Conservation (phyloP, 768 basidiomycete species). For the Daedaleopsis nitida region DNA sequence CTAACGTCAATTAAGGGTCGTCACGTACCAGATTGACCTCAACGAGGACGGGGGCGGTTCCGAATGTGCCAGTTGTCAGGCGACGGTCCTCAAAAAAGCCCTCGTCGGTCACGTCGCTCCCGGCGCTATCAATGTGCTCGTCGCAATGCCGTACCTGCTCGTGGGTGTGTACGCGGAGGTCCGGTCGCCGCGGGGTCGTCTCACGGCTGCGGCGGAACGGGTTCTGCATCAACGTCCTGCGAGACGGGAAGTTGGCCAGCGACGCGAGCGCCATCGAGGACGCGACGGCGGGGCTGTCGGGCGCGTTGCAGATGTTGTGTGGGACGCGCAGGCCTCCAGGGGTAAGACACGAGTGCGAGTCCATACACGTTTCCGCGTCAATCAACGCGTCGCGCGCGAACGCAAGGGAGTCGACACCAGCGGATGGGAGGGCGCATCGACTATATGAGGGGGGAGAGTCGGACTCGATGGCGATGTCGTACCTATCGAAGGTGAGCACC, state of each 20-base stretch:
- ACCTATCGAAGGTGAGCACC: slow-evolving; percentile 30
- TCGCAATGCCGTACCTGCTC: slow-evolving; percentile 2
- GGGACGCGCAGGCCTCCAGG: slow-evolving; percentile 13
- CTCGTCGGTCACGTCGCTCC: slow-evolving; percentile 24
- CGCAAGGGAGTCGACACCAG: slow-evolving; percentile 17
- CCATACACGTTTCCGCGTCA: slow-evolving; percentile 22
- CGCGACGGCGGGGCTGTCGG: slow-evolving; percentile 21
- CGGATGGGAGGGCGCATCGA: slow-evolving; percentile 6
- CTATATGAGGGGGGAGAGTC: slow-evolving; percentile 22
- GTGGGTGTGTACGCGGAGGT: not conserved
- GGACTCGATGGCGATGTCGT: slow-evolving; percentile 12
- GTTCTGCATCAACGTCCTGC: slow-evolving; percentile 14
- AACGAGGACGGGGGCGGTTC: slow-evolving; percentile 27
- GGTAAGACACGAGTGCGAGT: slow-evolving; percentile 21
- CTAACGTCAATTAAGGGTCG: not conserved
- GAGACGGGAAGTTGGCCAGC: slow-evolving; percentile 10
- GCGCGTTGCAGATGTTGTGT: slow-evolving; percentile 10
- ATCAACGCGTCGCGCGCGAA: slow-evolving; percentile 25
- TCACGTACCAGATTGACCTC: slow-evolving; percentile 29
- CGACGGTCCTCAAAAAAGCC: slow-evolving; percentile 30
- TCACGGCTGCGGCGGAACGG: slow-evolving; percentile 12
- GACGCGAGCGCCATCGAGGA: slow-evolving; percentile 24
- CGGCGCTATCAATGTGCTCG: slow-evolving; percentile 2
- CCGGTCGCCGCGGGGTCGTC: slow-evolving; percentile 4
- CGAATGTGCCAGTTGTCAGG: slow-evolving; percentile 20